Evolutionary conservation across 2,329 filamentous ascomycete genomes (phyloP).

Genomic region (Alternaria arborescens): DNA sequence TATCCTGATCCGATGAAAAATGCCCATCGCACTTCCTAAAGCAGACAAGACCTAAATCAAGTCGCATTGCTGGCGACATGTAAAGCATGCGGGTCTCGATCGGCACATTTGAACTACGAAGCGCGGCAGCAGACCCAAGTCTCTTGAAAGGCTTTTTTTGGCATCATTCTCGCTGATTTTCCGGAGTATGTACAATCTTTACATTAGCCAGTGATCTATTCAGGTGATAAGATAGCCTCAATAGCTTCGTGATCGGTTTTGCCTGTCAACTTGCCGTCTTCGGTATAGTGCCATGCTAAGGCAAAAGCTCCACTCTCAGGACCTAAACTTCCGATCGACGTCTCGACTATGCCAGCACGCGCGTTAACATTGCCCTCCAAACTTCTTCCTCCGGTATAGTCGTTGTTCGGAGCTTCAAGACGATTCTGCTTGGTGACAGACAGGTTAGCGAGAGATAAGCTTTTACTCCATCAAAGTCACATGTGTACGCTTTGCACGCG

Average conservation of each 20-base stretch:
- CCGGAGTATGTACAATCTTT: background rate
- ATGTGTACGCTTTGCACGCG: background rate
- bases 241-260: background rate
- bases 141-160: background rate
- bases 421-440: background rate
- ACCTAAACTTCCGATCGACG: background rate
- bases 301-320: background rate
- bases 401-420: background rate
- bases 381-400: constrained; percentile 1
- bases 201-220: background rate
- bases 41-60: background rate
- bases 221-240: background rate
- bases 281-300: background rate
- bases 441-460: background rate
- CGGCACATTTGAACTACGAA: background rate
- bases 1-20: background rate
- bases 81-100: background rate
- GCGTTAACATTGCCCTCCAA: background rate
- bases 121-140: background rate
- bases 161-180: background rate
- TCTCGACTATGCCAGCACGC: background rate
- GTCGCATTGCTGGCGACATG: background rate
- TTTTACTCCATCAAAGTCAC: background rate
- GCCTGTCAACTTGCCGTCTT: constrained; percentile 2
- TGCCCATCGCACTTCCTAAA: background rate